Conservation (phyloP, 2,329 filamentous ascomycete species). For the Ophiostoma ulmi region DNA sequence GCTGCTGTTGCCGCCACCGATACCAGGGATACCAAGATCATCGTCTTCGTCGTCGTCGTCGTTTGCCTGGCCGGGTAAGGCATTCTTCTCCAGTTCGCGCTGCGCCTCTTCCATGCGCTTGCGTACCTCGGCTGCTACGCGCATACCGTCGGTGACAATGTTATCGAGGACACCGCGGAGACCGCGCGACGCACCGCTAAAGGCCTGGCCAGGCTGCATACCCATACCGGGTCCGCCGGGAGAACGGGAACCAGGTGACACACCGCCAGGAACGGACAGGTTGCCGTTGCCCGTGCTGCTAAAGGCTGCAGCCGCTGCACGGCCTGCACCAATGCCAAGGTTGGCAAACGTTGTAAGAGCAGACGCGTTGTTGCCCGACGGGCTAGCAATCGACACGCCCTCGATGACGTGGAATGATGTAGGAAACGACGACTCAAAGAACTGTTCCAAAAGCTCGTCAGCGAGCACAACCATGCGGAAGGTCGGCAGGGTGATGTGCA, state of each 20-base stretch:
- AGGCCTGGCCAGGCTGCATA: slow-evolving; percentile 19
- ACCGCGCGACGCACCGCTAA: slow-evolving; percentile 60
- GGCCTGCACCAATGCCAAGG: slow-evolving; percentile 43
- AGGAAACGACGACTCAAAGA: slow-evolving; percentile 94
- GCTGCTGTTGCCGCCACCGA: slow-evolving; percentile 23
- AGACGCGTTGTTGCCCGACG: slow-evolving; percentile 49
- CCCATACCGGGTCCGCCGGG: too few species aligned
- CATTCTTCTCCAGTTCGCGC: slow-evolving; percentile 80
- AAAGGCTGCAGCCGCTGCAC: slow-evolving; percentile 41
- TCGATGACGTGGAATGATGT: slow-evolving; percentile 86
- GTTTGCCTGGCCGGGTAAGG: slow-evolving; percentile 56
- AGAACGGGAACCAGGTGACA: slow-evolving; percentile 1
- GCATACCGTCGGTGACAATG: slow-evolving; percentile 95
- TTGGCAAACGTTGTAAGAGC: slow-evolving; percentile 83
- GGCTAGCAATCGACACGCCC: slow-evolving; percentile 37
- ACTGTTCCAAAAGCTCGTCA: slow-evolving; percentile 90
- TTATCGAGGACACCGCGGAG: slow-evolving; percentile 91
- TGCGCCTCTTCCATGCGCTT: slow-evolving; percentile 94
- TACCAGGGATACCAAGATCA: slow-evolving; percentile 19
- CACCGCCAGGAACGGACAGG: slow-evolving; percentile 43
- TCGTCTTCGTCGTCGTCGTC: slow-evolving; percentile 53
- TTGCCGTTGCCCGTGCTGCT: slow-evolving; percentile 30
- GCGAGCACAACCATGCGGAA: slow-evolving; percentile 98
- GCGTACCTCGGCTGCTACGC: slow-evolving; percentile 86
- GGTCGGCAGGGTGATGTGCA: slow-evolving; percentile 93